Evolutionary conservation across 768 basidiomycete species (phyloP).

Genomic region (Tylopilus plumbeoviolaceoides): DNA sequence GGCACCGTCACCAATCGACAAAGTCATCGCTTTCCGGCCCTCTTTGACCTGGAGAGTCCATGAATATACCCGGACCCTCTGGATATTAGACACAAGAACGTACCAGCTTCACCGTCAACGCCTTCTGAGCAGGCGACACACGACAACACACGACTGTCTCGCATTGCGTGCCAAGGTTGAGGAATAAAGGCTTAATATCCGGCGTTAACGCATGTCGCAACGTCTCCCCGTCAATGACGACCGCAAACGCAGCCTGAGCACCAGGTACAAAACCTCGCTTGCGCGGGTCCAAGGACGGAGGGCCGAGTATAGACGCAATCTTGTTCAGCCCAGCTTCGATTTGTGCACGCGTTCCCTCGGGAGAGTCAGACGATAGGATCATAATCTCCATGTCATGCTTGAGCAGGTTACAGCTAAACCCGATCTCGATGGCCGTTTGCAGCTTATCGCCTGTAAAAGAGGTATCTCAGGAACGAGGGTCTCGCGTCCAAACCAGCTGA

Average conservation of each 20-base stretch:
- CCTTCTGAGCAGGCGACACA: conserved; percentile 96
- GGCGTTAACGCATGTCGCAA: conserved; percentile 74
- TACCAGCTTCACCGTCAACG: conserved; percentile 91
- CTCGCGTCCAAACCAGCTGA: conserved; percentile 7
- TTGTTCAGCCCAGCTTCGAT: conserved; percentile 94
- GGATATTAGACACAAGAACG: conserved; percentile 20
- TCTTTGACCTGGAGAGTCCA: conserved; percentile 72
- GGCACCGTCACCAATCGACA: conserved; percentile 95
- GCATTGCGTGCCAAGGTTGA: conserved; percentile 92
- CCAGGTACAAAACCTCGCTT: conserved; percentile 66
- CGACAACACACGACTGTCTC: conserved; percentile 98
- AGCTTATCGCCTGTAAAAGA: conserved; percentile 77
- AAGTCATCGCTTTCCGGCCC: conserved; percentile 91
- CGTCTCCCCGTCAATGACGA: conserved; percentile 96
- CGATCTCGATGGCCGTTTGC: conserved; percentile 98
- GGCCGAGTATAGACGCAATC: conserved; percentile 82
- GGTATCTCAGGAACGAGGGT: neutral
- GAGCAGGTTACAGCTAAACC: conserved; percentile 90
- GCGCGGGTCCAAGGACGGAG: conserved; percentile 56
- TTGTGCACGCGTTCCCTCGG: conserved; percentile 72
- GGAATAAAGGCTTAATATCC: conserved; percentile 78
- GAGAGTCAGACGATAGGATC: conserved; percentile 86
- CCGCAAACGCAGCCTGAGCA: conserved; percentile 76
- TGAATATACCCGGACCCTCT: neutral
- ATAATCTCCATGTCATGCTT: conserved; percentile 95